Evolutionary conservation across 2,329 filamentous ascomycete species (phyloP).

Genomic region (Nemania bipapillata): DNA sequence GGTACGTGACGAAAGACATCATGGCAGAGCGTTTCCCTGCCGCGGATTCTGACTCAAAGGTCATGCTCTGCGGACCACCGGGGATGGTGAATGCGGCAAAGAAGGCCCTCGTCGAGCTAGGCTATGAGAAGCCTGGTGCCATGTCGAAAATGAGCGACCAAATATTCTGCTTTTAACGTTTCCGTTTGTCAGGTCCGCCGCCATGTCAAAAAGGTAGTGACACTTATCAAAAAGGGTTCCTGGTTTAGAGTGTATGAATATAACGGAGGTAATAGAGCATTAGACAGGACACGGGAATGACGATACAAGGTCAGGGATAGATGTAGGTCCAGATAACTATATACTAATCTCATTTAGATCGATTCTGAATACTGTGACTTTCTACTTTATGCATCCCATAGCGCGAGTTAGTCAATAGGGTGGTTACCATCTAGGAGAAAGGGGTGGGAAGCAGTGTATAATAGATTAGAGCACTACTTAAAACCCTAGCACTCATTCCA

Average conservation of each 20-base stretch:
- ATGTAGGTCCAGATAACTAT: background rate
- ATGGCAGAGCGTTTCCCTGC: constrained; percentile 62
- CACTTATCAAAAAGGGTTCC: background rate
- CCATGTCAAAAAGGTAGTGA: background rate
- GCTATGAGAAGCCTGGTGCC: constrained; percentile 62
- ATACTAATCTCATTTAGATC: background rate
- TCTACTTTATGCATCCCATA: background rate
- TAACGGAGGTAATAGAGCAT: background rate
- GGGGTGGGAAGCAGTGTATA: too few relatives aligned
- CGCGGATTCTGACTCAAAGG: constrained; percentile 59
- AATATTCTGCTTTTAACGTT: constrained; percentile 56
- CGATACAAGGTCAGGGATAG: background rate
- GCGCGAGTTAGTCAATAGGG: background rate
- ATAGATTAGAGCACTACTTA: background rate
- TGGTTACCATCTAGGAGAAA: background rate
- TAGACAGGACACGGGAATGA: constrained; percentile 5
- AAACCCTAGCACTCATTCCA: background rate
- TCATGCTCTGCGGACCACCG: constrained; percentile 70
- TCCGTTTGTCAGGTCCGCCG: background rate
- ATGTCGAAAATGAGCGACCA: constrained; percentile 65
- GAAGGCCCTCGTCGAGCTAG: constrained; percentile 60
- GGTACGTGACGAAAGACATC: constrained; percentile 63
- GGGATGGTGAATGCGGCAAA: constrained; percentile 69
- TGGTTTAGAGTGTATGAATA: constrained; percentile 16
- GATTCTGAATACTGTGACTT: background rate